Base-by-base conservation (phyloP, 345 rosid species). In the Gossypium anomalum region DNA sequence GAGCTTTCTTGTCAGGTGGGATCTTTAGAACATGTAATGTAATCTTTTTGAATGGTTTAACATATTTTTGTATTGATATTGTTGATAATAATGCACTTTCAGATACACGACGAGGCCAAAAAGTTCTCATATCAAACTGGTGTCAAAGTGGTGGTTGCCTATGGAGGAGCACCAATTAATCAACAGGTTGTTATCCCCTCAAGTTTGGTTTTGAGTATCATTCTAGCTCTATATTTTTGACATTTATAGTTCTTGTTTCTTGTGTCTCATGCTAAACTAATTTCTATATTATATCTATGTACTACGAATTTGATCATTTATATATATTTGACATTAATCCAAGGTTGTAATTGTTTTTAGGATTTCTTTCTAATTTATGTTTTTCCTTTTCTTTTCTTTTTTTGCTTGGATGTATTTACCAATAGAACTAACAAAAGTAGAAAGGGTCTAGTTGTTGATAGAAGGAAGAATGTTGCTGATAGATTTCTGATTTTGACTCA, bases 91-190 rank as follows among this genome's bases (percentile, higher is more conserved):
- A 48, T 71, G 27, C 16, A 9, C 44, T 68, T 85, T 84, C 89
- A 94, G 98, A 92, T 94, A 78, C 98, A 94, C 58, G 98, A 92
- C n/a, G 98, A 94, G 83, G 98, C 98, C 70, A 95, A 70, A 79
- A 95, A 95, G 77, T 95, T 95, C 82, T 79, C 99, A 2, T 95
- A 93, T 86, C 97, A 95, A 88, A 95, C 99, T 4, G 98, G 97
- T 80, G 97, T 95, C 68, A 93, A 86, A 82, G 99, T 89, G 58
- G 98, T 93, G 38, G 98, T 94, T 89, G 98, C 89, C 57, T 94
- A 94, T 87, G 98, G 99, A 78, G 99, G 99, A 78, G 92, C 98
- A 71, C 98, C 99, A 34, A 87, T 95, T 76, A 86, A 85, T 77
- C 96, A 89, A 25, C 98, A 93, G 96, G 99, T 95, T 68, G 58